Evolutionary conservation across 1,284 basidiomycete genomes (phyloP), one percentile per base, ranked within the genome.

Genomic region (Boletus hoseneyae): DNA sequence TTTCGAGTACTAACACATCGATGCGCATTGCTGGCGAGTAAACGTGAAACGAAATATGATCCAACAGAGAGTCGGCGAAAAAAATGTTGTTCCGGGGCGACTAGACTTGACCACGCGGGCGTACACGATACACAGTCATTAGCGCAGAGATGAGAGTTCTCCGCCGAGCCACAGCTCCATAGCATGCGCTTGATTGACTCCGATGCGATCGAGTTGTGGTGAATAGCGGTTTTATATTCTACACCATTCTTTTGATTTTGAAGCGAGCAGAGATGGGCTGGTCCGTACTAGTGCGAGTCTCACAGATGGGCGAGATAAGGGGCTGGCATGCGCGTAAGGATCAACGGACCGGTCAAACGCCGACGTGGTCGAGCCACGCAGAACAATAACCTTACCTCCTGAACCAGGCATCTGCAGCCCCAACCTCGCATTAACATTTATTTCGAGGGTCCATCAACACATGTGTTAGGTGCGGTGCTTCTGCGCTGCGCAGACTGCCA

Each of bases 401-500:
- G 19, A 25, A 39, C 21, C 6, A 7, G 11, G 27, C 12, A 23
- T 18, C 23, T 18, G 21, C 27, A 27, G 19, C 4, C 42, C 25
- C 13, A n/a, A 38, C 16, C 23, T 23, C 21, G 19, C 47, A 55
- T 6, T 6, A 18, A 9, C 7, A 12, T 15, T 30, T 30, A 13
- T 30, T 21, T 25, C 30, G 32, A 10, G 6, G 36, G 12, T 37
- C 36, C 13, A 21, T 13, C 23, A 33, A 16, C 19, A 27, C 13
- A 23, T 27, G 42, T 19, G 23, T 15, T 12, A 10, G 11, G 9
- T 16, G n/a, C 30, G 16, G 27, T 27, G 40, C n/a, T 25, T 30
- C 42, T 18, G 45, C 45, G 37, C 2, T 30, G 29, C 12, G 2
- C 44, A 42, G 25, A 27, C 6, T 21, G 27, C 39, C 47, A 60